A percentile compares a stretch with the other conserved stretches of the same genome.
Evolutionary conservation across 805 yeast genomes (phyloP).

Genomic region (Zygosaccharomyces lentus): DNA sequence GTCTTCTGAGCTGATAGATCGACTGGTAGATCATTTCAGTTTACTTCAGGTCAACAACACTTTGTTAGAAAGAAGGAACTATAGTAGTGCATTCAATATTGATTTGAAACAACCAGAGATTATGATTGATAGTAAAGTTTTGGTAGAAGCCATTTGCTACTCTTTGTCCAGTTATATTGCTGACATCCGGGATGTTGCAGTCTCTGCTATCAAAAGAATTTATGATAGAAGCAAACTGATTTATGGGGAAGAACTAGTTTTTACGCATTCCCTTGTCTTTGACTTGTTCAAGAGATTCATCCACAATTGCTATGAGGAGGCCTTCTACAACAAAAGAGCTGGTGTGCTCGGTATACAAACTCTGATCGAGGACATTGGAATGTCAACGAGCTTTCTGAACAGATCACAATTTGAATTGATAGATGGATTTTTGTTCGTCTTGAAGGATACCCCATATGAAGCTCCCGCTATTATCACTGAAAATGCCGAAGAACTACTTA

Average conservation of each 20-base stretch:
- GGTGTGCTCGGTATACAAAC: slow-evolving; percentile 81
- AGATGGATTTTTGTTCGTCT: slow-evolving; percentile 80
- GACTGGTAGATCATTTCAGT: slow-evolving; percentile 74
- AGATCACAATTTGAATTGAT: slow-evolving; percentile 79
- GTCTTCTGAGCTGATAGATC: slow-evolving; percentile 56
- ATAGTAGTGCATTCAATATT: slow-evolving; percentile 66
- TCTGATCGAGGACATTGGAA: slow-evolving; percentile 59
- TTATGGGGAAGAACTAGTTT: slow-evolving; percentile 66
- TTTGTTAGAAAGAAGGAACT: slow-evolving; percentile 60
- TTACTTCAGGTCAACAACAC: slow-evolving; percentile 73
- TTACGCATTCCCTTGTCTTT: slow-evolving; percentile 70
- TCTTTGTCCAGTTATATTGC: slow-evolving; percentile 75
- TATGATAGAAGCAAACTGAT: slow-evolving; percentile 57
- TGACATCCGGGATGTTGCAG: slow-evolving; percentile 68
- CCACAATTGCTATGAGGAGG: slow-evolving; percentile 88
- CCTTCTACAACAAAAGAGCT: slow-evolving; percentile 79
- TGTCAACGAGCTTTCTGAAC: slow-evolving; percentile 70
- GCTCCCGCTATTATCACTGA: slow-evolving; percentile 77
- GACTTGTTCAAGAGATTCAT: slow-evolving; percentile 75
- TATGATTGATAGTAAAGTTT: slow-evolving; percentile 60
- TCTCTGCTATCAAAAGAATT: slow-evolving; percentile 58
- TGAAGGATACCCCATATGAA: slow-evolving; percentile 84
- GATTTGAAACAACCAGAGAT: slow-evolving; percentile 76
- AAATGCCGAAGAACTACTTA: slow-evolving; percentile 64
- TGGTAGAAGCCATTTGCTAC: slow-evolving; percentile 69